Evolutionary conservation across 192 early-diverging fungal genomes (phyloP).

Genomic region (Rhizoclosmatium globosum): DNA sequence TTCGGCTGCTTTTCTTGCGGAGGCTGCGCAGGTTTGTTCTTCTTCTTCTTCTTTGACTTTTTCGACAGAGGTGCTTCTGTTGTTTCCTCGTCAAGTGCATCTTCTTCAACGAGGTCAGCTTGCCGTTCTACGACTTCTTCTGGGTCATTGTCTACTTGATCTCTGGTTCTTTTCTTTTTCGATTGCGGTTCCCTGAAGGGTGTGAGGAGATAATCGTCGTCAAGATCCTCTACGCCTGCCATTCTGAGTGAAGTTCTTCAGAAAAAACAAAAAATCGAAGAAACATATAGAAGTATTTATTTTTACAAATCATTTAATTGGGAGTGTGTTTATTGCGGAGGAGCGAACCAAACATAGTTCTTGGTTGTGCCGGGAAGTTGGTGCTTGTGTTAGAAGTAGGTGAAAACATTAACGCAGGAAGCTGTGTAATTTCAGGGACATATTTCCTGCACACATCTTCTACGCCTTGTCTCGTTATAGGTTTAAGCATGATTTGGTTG

Average conservation of each 20-base stretch:
- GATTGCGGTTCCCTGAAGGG: neutral
- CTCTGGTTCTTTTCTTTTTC: slow-evolving; percentile 8
- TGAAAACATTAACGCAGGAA: too few species aligned
- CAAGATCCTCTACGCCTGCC: slow-evolving; percentile 26
- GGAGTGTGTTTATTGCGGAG: neutral
- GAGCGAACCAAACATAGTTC: too few species aligned
- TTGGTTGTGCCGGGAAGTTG: too few species aligned
- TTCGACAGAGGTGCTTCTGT: neutral
- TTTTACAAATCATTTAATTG: neutral
- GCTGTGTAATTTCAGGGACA: neutral
- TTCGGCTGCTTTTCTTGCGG: slow-evolving; percentile 20
- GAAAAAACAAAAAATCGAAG: slow-evolving; percentile 31
- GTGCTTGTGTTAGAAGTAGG: too few species aligned
- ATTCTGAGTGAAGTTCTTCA: neutral
- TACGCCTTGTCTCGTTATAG: slow-evolving; percentile 22
- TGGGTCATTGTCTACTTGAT: neutral
- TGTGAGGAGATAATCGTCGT: slow-evolving; percentile 32
- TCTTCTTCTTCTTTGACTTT: slow-evolving; percentile 10
- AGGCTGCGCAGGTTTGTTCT: neutral
- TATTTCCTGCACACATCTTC: slow-evolving; percentile 13
- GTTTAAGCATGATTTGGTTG: slow-evolving; percentile 32
- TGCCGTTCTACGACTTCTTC: neutral
- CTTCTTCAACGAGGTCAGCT: slow-evolving; percentile 9
- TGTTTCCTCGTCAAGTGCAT: neutral
- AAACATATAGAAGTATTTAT: slow-evolving; percentile 4